Evolutionary conservation across 2,329 filamentous ascomycete species (phyloP).

Genomic region (Ascomycota sp.): DNA sequence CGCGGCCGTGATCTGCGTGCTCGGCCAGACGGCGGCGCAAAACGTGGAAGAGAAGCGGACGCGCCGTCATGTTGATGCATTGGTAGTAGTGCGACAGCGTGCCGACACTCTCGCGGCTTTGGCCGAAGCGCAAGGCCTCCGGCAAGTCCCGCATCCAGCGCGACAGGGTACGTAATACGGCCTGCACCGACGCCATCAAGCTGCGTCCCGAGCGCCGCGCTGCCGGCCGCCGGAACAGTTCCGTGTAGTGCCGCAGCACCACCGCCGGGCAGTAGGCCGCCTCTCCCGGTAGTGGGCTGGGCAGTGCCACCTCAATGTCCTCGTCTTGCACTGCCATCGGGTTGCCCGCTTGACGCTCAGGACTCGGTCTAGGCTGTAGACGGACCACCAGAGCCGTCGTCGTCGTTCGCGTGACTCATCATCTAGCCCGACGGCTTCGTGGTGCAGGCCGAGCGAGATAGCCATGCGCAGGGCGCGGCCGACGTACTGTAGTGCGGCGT

Average conservation of each 20-base stretch:
- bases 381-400: constrained; percentile 33
- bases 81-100: constrained; percentile 34
- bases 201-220: constrained; percentile 21
- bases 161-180: constrained; percentile 26
- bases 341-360: constrained; percentile 31
- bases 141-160: constrained; percentile 29
- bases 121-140: constrained; percentile 22
- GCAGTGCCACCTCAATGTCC: constrained; percentile 21
- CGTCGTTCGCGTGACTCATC: constrained; percentile 24
- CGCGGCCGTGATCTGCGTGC: constrained; percentile 9
- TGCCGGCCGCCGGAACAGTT: constrained; percentile 26
- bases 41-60: constrained; percentile 31
- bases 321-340: constrained; percentile 33
- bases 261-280: constrained; percentile 22
- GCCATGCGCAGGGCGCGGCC: constrained; percentile 35
- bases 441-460: constrained; percentile 33
- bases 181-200: constrained; percentile 27
- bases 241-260: constrained; percentile 29
- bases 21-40: constrained; percentile 23
- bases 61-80: constrained; percentile 35
- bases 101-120: constrained; percentile 28
- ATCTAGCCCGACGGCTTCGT: constrained; percentile 20
- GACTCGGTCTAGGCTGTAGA: constrained; percentile 33
- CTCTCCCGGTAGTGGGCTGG: constrained; percentile 15
- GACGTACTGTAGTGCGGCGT: constrained; percentile 33